Evolutionary conservation across 306 rosid species (phyloP), one percentile per base, ranked within the genome.

Genomic region (Medicago ruthenica): DNA sequence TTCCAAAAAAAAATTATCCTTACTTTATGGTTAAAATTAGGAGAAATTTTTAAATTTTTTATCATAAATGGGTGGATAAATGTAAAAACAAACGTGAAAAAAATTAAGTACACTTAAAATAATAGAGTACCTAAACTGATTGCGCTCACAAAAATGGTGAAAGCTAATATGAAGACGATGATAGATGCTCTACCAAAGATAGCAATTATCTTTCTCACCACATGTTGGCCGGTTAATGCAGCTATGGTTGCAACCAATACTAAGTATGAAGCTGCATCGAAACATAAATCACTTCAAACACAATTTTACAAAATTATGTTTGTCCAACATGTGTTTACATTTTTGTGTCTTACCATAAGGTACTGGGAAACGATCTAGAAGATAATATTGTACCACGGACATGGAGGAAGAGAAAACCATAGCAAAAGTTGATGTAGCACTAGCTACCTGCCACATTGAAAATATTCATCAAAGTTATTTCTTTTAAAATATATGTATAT

Each of bases 341-440:
- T n/a, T n/a, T 41, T 77, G 7, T 12, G 16, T 7, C 85, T 89
- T 81, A 91, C 97, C 92, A 39, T 86, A 91, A 7, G 94, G 92
- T 27, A 91, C 81, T 9, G 97, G 97, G 83, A 91, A 91, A 63
- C 97, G 94, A 54, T 89, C 84, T 76, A 89, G 86, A 54, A 87
- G 80, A 73, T 91, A 84, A 65, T 89, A 91, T 64, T 91, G 94
- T 12, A 91, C 94, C 63, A 91, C 97, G 27, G 97, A 91, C 97
- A 91, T 91, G 47, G 97, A 91, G 18, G 97, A 89, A 21, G 97
- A 91, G 86, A 91, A 91, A 22, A 76, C 83, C 94, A 91, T 91
- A 41, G 91, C 81, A 76, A 91, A 91, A 24, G 97, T 91, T 70
- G 97, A 89, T 47, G 97, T 91, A 37, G 97, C 94, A 82, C 97